These are phyloP conservation scores for Xerocomus amazonicus DNA, from an alignment of 1,284 basidiomycete genomes.

Conservation along the genomic window DNA sequence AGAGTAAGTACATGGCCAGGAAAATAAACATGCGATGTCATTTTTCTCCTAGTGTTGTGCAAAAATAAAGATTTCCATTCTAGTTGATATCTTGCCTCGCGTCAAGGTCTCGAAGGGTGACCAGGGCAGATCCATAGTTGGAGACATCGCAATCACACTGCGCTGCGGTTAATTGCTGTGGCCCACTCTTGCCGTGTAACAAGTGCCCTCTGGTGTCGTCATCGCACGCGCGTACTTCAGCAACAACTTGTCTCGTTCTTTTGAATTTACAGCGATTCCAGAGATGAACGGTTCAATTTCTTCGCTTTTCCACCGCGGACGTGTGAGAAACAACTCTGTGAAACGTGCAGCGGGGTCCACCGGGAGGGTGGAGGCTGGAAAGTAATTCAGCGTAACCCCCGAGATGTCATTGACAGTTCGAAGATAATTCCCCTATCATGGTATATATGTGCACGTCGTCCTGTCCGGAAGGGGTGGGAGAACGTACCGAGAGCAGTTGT, in stretches of 20 bases:
- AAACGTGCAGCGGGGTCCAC: slow-evolving; percentile 75
- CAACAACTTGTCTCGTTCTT: slow-evolving; percentile 82
- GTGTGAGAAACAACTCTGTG: slow-evolving; percentile 77
- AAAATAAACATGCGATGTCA: no score
- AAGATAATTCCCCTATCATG: slow-evolving; percentile 70
- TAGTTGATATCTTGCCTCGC: no score
- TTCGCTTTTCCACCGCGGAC: slow-evolving; percentile 70
- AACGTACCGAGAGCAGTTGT: slow-evolving; percentile 59
- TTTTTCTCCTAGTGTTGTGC: no score
- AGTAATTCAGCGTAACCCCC: slow-evolving; percentile 51
- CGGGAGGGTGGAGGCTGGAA: slow-evolving; percentile 72
- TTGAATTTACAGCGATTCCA: slow-evolving; percentile 77
- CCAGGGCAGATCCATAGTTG: no score
- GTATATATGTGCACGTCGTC: background rate
- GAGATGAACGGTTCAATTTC: slow-evolving; percentile 79
- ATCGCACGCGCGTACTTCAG: slow-evolving; percentile 81
- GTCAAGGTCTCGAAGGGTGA: no score
- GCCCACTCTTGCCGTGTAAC: slow-evolving; percentile 65
- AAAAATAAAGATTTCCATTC: no score
- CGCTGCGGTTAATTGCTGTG: slow-evolving; percentile 35
- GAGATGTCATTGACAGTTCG: slow-evolving; percentile 31
- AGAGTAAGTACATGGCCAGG: no score
- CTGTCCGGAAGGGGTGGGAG: background rate
- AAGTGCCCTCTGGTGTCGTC: slow-evolving; percentile 63
- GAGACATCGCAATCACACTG: no score